phyloP scores from a whole-genome alignment of 306 rosid genomes.

The Acacia melanoxylon region DNA sequence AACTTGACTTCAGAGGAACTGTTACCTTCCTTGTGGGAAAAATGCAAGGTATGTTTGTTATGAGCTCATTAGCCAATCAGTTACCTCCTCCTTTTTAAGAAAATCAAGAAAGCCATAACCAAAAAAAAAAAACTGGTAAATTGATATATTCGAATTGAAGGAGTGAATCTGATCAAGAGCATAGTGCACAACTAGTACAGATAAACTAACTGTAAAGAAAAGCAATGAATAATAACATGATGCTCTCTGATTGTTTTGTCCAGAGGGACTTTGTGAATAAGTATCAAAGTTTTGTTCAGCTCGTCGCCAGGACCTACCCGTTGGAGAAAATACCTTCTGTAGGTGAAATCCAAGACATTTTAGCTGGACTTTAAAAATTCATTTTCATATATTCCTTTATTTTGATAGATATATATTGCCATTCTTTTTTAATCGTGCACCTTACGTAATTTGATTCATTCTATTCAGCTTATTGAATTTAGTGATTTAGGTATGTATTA shows the following conservation, averaged over 20 bases:
- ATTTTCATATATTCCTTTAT: background rate
- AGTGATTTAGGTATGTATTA: no score
- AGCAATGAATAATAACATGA: background rate
- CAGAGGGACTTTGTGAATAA: conserved; percentile 94
- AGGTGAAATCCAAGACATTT: conserved; percentile 65
- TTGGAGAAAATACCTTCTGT: conserved; percentile 62
- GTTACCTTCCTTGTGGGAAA: conserved; percentile 97
- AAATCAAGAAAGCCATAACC: background rate
- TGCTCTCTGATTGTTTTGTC: conserved; percentile 27
- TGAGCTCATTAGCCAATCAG: conserved; percentile 3
- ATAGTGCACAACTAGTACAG: background rate
- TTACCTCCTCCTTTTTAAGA: background rate
- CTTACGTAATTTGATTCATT: conserved; percentile 30
- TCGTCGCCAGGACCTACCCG: conserved; percentile 84
- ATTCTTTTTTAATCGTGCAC: conserved; percentile 3
- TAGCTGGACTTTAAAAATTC: conserved; percentile 65
- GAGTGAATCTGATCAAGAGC: conserved; percentile 2
- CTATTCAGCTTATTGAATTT: background rate
- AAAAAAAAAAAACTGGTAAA: background rate
- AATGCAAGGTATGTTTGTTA: conserved; percentile 81
- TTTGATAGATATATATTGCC: background rate
- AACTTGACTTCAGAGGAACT: conserved; percentile 93
- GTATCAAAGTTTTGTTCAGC: conserved; percentile 83
- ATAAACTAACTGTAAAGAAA: background rate
- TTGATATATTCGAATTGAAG: background rate